Evolutionary conservation across 164 flowering plant genomes (phyloP).

Genomic region (Tetracentron sinense): DNA sequence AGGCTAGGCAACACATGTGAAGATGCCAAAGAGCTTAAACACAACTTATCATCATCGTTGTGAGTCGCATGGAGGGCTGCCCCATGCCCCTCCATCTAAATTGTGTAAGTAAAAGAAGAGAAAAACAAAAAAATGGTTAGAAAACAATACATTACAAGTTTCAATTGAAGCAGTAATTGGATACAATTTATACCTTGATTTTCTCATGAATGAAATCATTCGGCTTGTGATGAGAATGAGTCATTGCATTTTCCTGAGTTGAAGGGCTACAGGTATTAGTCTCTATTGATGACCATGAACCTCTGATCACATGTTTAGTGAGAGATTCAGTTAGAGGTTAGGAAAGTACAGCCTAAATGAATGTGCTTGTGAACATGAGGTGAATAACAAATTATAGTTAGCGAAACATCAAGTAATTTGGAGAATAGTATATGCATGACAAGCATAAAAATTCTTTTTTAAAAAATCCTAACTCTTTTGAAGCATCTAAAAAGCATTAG

Average conservation of each 20-base stretch:
- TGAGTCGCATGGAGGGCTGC: constrained; percentile 16
- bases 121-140: neutral
- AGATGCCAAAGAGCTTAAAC: constrained; percentile 31
- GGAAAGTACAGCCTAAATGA: too few species aligned
- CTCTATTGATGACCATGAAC: constrained; percentile 33
- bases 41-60: constrained; percentile 19
- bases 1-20: constrained; percentile 45
- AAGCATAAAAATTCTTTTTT: too few species aligned
- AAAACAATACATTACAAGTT: too few species aligned
- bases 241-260: constrained; percentile 19
- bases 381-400: too few species aligned
- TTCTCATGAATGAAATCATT: constrained; percentile 10
- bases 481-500: too few species aligned
- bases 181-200: constrained; percentile 28
- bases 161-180: neutral
- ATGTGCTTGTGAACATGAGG: too few species aligned
- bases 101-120: neutral
- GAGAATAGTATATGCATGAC: too few species aligned
- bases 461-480: too few species aligned
- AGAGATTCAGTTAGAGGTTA: too few species aligned
- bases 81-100: constrained; percentile 26
- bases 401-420: too few species aligned
- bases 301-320: constrained; percentile 19
- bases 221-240: constrained; percentile 15
- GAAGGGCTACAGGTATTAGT: constrained; percentile 20